A percentile compares a stretch with the other conserved stretches of the same genome.
phyloP scores from a whole-genome alignment of 2,329 filamentous ascomycete genomes.

The Madurella mycetomatis region DNA sequence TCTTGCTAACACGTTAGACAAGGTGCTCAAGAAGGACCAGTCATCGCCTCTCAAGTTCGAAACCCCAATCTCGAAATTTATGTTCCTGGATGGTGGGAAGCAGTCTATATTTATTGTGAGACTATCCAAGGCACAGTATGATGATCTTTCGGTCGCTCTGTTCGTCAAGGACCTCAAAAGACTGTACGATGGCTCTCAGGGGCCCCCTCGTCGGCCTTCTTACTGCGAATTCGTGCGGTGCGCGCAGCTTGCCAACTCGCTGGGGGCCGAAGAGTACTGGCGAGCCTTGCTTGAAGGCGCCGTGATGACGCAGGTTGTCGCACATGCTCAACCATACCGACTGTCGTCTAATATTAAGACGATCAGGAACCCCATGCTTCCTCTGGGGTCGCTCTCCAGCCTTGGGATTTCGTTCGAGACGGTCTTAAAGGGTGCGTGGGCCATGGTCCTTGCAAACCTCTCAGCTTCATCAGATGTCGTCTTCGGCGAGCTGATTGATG shows the following conservation, averaged over 20 bases:
- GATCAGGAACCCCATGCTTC: constrained; percentile 35
- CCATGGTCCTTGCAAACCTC: constrained; percentile 49
- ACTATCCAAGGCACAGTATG: constrained; percentile 47
- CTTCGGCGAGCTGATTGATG: constrained; percentile 52
- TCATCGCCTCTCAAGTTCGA: constrained; percentile 36
- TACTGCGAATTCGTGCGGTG: constrained; percentile 47
- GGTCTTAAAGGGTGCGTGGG: constrained; percentile 56
- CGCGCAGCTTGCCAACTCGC: constrained; percentile 33
- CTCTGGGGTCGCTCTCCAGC: constrained; percentile 38
- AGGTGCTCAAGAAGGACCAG: constrained; percentile 43
- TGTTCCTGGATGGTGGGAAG: constrained; percentile 45
- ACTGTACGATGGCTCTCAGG: constrained; percentile 39
- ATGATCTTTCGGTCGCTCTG: constrained; percentile 42
- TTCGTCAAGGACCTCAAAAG: constrained; percentile 46
- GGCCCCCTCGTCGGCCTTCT: constrained; percentile 35
- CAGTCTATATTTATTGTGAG: constrained; percentile 45
- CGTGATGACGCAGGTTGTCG: constrained; percentile 43
- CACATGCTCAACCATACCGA: constrained; percentile 38
- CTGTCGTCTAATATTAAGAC: constrained; percentile 38
- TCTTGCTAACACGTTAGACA: constrained; percentile 37
- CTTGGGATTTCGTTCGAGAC: constrained; percentile 47
- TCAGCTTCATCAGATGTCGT: constrained; percentile 48
- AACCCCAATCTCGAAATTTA: constrained; percentile 46
- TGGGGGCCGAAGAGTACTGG: constrained; percentile 44
- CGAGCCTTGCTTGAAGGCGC: constrained; percentile 40